Evolutionary conservation across 164 flowering plant species (phyloP).

Genomic region (Magnolia kwangsiensis): DNA sequence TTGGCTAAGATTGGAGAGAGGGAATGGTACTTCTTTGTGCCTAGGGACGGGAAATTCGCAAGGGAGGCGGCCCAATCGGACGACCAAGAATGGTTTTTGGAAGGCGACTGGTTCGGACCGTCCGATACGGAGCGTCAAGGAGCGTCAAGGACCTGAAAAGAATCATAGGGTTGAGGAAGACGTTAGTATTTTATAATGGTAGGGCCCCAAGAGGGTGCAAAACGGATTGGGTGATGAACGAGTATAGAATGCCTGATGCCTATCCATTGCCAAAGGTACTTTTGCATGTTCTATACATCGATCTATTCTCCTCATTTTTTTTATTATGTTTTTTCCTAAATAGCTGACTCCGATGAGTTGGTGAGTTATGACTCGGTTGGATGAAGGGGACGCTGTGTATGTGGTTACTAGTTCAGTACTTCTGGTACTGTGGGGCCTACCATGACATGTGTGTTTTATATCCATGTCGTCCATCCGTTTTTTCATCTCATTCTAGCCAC

Average conservation of each 20-base stretch:
- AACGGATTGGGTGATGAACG: conserved; percentile 98
- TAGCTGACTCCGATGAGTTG: no score
- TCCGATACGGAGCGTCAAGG: conserved; percentile 41
- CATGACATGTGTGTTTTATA: no score
- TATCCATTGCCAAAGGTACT: conserved; percentile 24
- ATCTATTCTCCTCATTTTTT: no score
- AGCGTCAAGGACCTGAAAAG: conserved; percentile 50
- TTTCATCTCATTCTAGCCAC: no score
- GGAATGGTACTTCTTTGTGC: conserved; percentile 97
- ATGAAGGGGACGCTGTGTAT: background rate
- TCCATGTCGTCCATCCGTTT: no score
- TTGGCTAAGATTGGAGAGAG: conserved; percentile 84
- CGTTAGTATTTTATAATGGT: conserved; percentile 84
- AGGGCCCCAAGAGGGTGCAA: conserved; percentile 74
- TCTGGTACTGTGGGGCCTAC: no score
- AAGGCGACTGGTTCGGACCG: conserved; percentile 96
- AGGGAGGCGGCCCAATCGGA: conserved; percentile 89
- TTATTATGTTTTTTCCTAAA: no score
- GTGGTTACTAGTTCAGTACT: no score
- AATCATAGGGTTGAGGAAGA: conserved; percentile 69
- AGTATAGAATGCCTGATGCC: conserved; percentile 42
- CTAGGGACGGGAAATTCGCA: conserved; percentile 65
- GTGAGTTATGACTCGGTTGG: background rate
- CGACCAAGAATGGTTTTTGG: conserved; percentile 83
- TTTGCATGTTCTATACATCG: no score